Evolutionary conservation across 2,329 filamentous ascomycete species (phyloP).

Genomic region (Epichloe sp.): DNA sequence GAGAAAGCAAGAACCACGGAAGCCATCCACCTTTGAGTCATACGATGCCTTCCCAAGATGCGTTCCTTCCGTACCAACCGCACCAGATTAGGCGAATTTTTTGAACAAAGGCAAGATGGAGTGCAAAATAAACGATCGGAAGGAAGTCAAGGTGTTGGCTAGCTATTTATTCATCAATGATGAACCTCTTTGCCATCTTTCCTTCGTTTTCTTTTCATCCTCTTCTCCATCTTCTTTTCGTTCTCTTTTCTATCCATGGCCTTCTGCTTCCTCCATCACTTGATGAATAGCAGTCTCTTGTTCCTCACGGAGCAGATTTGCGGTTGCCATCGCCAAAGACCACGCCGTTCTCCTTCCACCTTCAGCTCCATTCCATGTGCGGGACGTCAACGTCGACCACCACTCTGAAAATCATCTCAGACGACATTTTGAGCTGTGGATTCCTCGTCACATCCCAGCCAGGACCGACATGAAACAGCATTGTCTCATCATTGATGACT

Average conservation of each 20-base stretch:
- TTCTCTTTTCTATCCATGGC: not conserved
- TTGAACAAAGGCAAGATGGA: not conserved
- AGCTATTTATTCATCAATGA: not conserved
- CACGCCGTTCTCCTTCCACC: not conserved
- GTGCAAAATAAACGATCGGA: not conserved
- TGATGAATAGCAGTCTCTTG: not conserved
- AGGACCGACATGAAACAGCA: not conserved
- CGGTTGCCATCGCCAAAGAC: not conserved
- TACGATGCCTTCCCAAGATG: not conserved
- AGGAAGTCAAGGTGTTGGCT: not conserved
- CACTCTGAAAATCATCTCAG: not conserved
- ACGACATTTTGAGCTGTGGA: not conserved
- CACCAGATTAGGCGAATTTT: not conserved
- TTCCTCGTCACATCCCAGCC: slow-evolving; percentile 1
- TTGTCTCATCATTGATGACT: slow-evolving; percentile 1
- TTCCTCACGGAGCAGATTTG: not conserved
- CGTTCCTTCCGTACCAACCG: not conserved
- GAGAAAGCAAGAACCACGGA: not conserved
- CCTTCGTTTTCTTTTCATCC: not conserved
- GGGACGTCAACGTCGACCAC: not conserved
- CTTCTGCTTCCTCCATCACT: not conserved
- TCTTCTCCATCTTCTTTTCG: not conserved
- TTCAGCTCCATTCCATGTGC: not conserved
- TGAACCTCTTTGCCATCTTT: not conserved
- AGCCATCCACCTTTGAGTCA: not conserved